These are phyloP conservation scores for Vickermania ingenoplastis DNA, from an alignment of 208 protist genomes.

Conservation along the genomic window DNA sequence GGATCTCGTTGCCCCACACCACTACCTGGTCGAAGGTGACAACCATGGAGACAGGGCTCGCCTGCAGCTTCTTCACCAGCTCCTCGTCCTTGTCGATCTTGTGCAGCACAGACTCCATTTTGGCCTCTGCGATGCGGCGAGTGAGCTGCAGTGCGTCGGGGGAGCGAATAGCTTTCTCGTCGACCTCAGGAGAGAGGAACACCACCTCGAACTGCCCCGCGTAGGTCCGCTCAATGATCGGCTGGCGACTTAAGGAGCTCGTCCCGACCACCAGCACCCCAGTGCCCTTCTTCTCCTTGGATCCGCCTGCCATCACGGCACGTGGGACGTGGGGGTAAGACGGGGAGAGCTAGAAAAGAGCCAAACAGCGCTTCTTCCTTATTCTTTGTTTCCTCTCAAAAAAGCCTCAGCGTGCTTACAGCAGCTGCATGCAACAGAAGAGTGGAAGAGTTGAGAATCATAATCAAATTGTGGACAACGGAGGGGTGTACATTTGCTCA, in stretches of 20 bases:
- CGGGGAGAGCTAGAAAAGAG: no score
- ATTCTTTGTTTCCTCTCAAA: no score
- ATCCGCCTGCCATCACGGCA: neutral
- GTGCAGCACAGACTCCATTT: constrained; percentile 21
- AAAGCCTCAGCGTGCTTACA: no score
- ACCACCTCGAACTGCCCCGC: constrained; percentile 21
- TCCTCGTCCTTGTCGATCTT: constrained; percentile 6
- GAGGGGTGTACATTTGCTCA: no score
- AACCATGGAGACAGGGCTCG: constrained; percentile 23
- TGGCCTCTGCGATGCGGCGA: constrained; percentile 16
- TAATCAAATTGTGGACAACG: no score
- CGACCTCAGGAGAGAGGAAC: constrained; percentile 70
- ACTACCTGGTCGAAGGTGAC: constrained; percentile 85
- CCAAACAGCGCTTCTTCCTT: no score
- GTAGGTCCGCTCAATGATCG: constrained; percentile 32
- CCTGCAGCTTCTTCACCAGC: constrained; percentile 6
- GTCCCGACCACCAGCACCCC: constrained; percentile 67
- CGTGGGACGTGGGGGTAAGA: no score
- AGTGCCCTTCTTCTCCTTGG: neutral
- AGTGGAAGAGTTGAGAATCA: no score
- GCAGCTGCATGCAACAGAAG: no score
- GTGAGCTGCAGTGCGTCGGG: constrained; percentile 48
- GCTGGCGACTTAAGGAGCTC: constrained; percentile 33
- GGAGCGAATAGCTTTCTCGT: constrained; percentile 61
- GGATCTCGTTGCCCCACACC: constrained; percentile 58